A percentile compares a stretch with the other conserved stretches of the same genome.
These are phyloP conservation scores for Mrakia gelida DNA, from an alignment of 768 basidiomycete species.

Conservation along the genomic window DNA sequence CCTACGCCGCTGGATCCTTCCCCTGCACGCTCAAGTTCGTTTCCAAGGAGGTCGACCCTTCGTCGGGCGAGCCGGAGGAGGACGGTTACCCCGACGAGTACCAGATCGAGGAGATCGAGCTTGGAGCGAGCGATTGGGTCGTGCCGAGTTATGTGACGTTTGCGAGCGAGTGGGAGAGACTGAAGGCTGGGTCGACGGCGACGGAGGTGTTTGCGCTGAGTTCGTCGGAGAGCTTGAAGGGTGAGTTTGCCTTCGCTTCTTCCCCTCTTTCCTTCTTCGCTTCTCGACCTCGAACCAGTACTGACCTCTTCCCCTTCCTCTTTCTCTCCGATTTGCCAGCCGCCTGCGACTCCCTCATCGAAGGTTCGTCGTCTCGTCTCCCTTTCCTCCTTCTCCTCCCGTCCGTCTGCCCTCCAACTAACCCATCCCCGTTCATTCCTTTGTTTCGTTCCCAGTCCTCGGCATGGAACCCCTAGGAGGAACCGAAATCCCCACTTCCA, in stretches of 20 bases:
- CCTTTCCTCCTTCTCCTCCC: background rate
- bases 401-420: background rate
- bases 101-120: conserved; percentile 90
- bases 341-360: conserved; percentile 95
- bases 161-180: conserved; percentile 88
- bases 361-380: conserved; percentile 42
- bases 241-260: background rate
- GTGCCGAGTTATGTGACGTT: conserved; percentile 92
- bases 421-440: background rate
- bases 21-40: conserved; percentile 86
- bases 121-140: conserved; percentile 91
- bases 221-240: conserved; percentile 82
- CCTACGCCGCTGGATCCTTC: conserved; percentile 80
- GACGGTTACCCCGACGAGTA: conserved; percentile 99
- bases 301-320: background rate
- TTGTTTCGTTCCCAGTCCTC: conserved; percentile 53
- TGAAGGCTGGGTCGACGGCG: conserved; percentile 67
- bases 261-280: too few relatives aligned
- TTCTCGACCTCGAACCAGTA: too few relatives aligned
- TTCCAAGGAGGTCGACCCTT: conserved; percentile 95
- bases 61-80: conserved; percentile 90
- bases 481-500: conserved; percentile 70
- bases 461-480: conserved; percentile 97
- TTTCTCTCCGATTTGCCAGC: background rate
- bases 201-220: conserved; percentile 92